These are phyloP conservation scores for Ajuga chamaepitys DNA, from an alignment of 257 asterid species.

Conservation along the genomic window DNA sequence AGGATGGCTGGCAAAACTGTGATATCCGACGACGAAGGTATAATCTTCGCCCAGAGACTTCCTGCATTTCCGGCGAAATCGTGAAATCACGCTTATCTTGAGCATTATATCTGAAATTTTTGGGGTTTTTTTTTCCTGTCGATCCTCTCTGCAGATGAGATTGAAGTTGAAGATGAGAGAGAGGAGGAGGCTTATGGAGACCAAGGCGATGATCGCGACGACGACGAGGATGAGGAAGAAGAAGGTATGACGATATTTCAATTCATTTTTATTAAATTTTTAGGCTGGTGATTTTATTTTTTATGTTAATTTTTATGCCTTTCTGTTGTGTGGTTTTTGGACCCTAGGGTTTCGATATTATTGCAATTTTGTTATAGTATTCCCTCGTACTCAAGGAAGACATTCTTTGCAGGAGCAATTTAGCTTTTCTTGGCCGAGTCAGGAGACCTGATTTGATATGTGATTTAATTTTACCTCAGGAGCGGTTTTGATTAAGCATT, in stretches of 20 bases:
- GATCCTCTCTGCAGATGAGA: slow-evolving; percentile 44
- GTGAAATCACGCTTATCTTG: not conserved
- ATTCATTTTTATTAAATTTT: not conserved
- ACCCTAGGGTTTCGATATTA: not conserved
- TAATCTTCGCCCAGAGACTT: not conserved
- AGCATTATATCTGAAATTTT: not conserved
- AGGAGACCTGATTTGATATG: not conserved
- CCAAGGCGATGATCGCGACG: slow-evolving; percentile 38
- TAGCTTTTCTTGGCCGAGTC: not conserved
- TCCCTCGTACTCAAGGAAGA: not conserved
- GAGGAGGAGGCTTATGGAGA: slow-evolving; percentile 61
- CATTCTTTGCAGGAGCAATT: not conserved
- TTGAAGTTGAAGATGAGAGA: slow-evolving; percentile 59
- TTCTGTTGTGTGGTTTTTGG: not conserved
- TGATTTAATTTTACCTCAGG: not conserved
- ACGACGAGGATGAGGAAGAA: slow-evolving; percentile 84
- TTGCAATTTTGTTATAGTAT: slow-evolving; percentile 1
- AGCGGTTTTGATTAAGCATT: not conserved
- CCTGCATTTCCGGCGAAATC: not conserved
- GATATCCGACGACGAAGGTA: slow-evolving; percentile 86
- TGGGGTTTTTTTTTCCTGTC: not conserved
- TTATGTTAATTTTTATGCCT: not conserved
- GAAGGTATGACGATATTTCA: slow-evolving; percentile 38
- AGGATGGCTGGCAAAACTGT: slow-evolving; percentile 61
- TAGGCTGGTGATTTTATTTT: not conserved